Evolutionary conservation across 768 basidiomycete species (phyloP).

Genomic region (Mycena capillaripes): DNA sequence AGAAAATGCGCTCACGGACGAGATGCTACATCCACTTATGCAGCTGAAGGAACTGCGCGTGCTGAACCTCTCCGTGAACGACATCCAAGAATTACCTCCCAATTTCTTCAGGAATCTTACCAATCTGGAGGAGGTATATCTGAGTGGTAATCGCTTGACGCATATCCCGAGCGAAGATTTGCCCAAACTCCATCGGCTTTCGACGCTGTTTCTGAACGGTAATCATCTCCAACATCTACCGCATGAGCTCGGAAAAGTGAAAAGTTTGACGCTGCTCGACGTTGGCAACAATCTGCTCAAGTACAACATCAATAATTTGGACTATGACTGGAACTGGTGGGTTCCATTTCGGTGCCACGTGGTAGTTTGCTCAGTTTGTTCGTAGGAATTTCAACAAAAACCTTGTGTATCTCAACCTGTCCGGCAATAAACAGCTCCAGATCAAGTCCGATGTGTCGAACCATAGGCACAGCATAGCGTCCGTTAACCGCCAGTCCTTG

Average conservation of each 20-base stretch:
- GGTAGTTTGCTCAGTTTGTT: background rate
- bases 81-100: constrained; percentile 89
- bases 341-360: constrained; percentile 39
- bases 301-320: constrained; percentile 98
- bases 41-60: constrained; percentile 82
- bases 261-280: constrained; percentile 84
- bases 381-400: constrained; percentile 96
- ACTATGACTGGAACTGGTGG: constrained; percentile 99
- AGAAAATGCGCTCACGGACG: constrained; percentile 90
- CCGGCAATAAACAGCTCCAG: constrained; percentile 96
- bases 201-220: constrained; percentile 90
- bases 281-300: constrained; percentile 94
- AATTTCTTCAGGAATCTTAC: constrained; percentile 80
- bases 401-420: constrained; percentile 94
- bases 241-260: constrained; percentile 88
- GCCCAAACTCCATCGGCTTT: constrained; percentile 74
- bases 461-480: constrained; percentile 43
- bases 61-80: constrained; percentile 96
- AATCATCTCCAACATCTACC: constrained; percentile 95
- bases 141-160: constrained; percentile 95
- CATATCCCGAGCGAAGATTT: constrained; percentile 93
- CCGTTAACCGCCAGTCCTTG: constrained; percentile 56
- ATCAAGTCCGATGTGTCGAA: constrained; percentile 83
- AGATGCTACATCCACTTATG: constrained; percentile 80
- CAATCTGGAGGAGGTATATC: constrained; percentile 88